Evolutionary conservation across 805 yeast species (phyloP).

Genomic region (Zygoascus biomembranicola): DNA sequence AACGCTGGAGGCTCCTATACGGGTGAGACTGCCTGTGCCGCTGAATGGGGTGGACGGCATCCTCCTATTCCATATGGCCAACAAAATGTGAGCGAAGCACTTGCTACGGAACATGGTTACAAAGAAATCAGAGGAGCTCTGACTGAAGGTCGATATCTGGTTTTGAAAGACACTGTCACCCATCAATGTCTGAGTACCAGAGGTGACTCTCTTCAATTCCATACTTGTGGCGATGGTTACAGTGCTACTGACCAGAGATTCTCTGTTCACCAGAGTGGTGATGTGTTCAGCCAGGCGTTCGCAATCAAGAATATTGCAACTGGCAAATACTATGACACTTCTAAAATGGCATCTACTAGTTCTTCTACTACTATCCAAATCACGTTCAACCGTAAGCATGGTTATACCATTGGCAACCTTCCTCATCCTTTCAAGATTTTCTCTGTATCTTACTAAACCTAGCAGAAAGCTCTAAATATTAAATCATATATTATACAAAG

Average conservation of each 20-base stretch:
- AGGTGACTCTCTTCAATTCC: neutral
- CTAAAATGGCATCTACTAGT: neutral
- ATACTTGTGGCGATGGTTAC: neutral
- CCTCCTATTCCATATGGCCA: slow-evolving; percentile 20
- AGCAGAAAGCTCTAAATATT: too few species aligned
- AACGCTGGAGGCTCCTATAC: slow-evolving; percentile 6
- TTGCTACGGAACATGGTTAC: slow-evolving; percentile 18
- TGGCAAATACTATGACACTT: neutral
- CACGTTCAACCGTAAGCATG: neutral
- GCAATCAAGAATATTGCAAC: neutral
- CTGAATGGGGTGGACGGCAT: slow-evolving; percentile 6
- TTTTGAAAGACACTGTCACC: slow-evolving; percentile 3
- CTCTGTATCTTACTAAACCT: neutral
- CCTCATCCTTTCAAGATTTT: neutral
- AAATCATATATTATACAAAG: neutral
- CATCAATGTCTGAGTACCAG: neutral
- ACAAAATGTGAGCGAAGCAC: slow-evolving; percentile 12
- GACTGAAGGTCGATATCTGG: slow-evolving; percentile 22
- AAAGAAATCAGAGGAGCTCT: slow-evolving; percentile 18
- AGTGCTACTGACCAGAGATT: slow-evolving; percentile 11
- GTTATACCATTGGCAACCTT: neutral
- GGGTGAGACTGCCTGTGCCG: slow-evolving; percentile 9
- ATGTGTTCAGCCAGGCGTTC: slow-evolving; percentile 2
- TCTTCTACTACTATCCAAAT: neutral
- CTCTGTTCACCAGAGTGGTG: slow-evolving; percentile 4